Conservation (phyloP, 2,329 filamentous ascomycete genomes). For the Tolypocladium ophioglossoides region DNA sequence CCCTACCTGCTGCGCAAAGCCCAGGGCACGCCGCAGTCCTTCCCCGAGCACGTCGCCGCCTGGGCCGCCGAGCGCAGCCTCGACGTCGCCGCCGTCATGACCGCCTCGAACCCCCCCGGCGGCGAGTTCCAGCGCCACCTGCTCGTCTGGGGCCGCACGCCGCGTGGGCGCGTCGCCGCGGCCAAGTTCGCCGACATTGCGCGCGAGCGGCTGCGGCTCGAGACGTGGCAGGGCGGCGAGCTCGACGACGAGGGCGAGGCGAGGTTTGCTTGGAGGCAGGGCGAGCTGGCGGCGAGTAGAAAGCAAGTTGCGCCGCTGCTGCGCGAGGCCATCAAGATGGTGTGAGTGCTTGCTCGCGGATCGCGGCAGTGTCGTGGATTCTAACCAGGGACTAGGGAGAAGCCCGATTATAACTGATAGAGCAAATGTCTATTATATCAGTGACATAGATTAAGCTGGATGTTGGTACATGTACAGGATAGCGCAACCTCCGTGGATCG, state of each 20-base stretch:
- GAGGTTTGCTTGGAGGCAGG: slow-evolving; percentile 58
- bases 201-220: slow-evolving; percentile 41
- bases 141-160: slow-evolving; percentile 52
- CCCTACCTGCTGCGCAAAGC: slow-evolving; percentile 47
- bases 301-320: slow-evolving; percentile 62
- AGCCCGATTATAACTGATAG: background rate
- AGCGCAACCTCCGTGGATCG: background rate
- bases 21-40: slow-evolving; percentile 24
- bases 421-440: background rate
- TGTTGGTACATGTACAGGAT: background rate
- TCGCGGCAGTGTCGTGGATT: background rate
- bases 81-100: slow-evolving; percentile 60
- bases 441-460: background rate
- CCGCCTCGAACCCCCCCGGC: slow-evolving; percentile 39
- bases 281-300: slow-evolving; percentile 47
- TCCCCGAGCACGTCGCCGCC: slow-evolving; percentile 36
- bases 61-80: slow-evolving; percentile 49
- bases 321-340: slow-evolving; percentile 40
- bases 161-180: slow-evolving; percentile 36
- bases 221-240: slow-evolving; percentile 38
- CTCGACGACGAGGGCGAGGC: slow-evolving; percentile 29
- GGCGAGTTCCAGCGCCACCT: slow-evolving; percentile 55
- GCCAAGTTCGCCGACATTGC: slow-evolving; percentile 40
- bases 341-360: slow-evolving; percentile 6
- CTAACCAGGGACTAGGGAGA: background rate